These are phyloP conservation scores for Trypanosoma melophagium DNA, from an alignment of 208 protist genomes.

Conservation along the genomic window DNA sequence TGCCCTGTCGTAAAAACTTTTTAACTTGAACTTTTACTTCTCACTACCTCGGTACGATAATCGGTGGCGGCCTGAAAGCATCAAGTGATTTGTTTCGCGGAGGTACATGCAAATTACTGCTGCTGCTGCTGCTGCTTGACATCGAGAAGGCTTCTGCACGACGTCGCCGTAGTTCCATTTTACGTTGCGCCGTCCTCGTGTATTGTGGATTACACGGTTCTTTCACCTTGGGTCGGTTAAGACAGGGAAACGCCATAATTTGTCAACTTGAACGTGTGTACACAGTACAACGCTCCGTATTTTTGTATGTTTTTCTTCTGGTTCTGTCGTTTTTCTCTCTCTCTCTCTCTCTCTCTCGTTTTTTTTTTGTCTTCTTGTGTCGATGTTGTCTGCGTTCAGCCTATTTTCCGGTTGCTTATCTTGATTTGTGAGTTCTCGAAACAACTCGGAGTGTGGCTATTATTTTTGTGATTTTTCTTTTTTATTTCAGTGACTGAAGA, in stretches of 20 bases:
- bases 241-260: background rate
- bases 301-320: background rate
- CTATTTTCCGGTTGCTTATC: no score
- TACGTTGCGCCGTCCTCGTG: background rate
- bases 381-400: no score
- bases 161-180: background rate
- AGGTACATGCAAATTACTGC: slow-evolving; percentile 5
- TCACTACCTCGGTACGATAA: slow-evolving; percentile 7
- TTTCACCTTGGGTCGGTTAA: background rate
- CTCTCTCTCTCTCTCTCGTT: background rate
- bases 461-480: no score
- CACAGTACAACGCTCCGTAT: no score
- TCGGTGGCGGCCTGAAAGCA: slow-evolving; percentile 32
- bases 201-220: background rate
- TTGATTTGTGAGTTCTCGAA: no score
- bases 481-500: no score
- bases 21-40: no score
- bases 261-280: no score
- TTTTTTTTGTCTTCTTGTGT: background rate
- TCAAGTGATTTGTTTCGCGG: slow-evolving; percentile 36
- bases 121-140: background rate
- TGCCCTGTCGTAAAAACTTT: background rate
- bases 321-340: background rate
- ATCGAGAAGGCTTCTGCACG: background rate
- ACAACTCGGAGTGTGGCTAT: no score